phyloP scores from a whole-genome alignment of 2,329 filamentous ascomycete genomes.

The Verticillium isaacii region DNA sequence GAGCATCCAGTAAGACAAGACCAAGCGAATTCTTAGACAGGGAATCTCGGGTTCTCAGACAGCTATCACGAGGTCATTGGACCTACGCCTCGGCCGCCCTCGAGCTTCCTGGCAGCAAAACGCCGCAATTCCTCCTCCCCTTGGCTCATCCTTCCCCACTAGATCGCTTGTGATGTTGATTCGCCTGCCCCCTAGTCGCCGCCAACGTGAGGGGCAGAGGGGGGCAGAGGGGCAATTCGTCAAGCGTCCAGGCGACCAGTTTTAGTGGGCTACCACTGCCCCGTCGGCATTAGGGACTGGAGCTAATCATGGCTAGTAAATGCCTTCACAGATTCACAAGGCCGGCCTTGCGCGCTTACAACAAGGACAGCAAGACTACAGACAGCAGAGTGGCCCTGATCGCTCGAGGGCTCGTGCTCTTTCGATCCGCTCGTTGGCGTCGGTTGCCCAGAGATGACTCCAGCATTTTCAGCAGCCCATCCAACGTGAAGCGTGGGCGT shows the following conservation, averaged over 20 bases:
- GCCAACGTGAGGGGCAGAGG: not conserved
- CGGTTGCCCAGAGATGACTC: not conserved
- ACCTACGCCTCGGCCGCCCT: not conserved
- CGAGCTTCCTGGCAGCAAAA: not conserved
- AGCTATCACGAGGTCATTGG: not conserved
- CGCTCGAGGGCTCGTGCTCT: not conserved
- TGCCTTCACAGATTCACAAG: not conserved
- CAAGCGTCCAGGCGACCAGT: not conserved
- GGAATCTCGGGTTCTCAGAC: not conserved
- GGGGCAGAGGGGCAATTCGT: not conserved
- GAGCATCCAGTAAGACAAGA: not conserved
- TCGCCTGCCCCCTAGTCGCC: not conserved
- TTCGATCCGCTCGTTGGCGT: not conserved
- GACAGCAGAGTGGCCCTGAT: not conserved
- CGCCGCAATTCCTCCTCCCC: not conserved
- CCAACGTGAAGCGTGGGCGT: not conserved
- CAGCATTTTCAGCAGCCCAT: not conserved
- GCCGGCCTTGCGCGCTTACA: not conserved
- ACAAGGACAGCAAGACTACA: not conserved
- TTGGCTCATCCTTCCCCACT: not conserved
- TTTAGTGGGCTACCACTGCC: not conserved
- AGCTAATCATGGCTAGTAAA: not conserved
- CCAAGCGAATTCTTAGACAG: not conserved
- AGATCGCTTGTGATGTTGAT: not conserved
- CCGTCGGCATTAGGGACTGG: not conserved